Evolutionary conservation across 495 filamentous ascomycete species (phyloP).

Genomic region (Xylaria bambusicola): DNA sequence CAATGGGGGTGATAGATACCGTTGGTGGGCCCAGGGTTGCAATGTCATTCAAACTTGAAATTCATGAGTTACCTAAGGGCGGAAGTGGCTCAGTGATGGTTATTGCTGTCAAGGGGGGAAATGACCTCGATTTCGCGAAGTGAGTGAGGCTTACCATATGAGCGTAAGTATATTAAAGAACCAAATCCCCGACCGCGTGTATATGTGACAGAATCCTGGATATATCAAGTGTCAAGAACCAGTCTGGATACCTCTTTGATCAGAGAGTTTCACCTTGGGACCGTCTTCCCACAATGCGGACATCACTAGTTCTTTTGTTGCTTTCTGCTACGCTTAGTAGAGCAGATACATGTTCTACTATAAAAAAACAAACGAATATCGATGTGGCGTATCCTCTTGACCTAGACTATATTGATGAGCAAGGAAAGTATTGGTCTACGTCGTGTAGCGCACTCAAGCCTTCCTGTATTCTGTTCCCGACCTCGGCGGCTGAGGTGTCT

Average conservation of each 20-base stretch:
- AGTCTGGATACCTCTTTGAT: background rate
- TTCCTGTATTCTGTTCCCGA: conserved; percentile 50
- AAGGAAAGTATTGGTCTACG: conserved; percentile 51
- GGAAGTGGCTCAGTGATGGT: background rate
- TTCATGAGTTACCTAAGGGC: background rate
- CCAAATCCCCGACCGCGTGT: too few relatives aligned
- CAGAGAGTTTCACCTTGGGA: background rate
- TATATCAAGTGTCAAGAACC: background rate
- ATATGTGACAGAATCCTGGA: too few relatives aligned
- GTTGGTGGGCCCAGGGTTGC: background rate
- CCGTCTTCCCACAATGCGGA: conserved; percentile 1
- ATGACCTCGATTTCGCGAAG: too few relatives aligned
- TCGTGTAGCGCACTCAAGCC: conserved; percentile 45
- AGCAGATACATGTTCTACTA: conserved; percentile 38
- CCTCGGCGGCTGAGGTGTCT: conserved; percentile 38
- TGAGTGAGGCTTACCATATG: too few relatives aligned
- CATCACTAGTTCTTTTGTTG: conserved; percentile 1
- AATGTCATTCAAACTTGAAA: background rate
- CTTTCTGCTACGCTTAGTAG: background rate
- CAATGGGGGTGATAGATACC: background rate
- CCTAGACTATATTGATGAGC: conserved; percentile 38
- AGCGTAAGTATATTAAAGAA: background rate
- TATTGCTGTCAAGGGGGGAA: background rate
- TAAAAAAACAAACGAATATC: conserved; percentile 34
- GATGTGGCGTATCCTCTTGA: conserved; percentile 33